Evolutionary conservation across 306 rosid genomes (phyloP).

Genomic region (Sicyos baderoa): DNA sequence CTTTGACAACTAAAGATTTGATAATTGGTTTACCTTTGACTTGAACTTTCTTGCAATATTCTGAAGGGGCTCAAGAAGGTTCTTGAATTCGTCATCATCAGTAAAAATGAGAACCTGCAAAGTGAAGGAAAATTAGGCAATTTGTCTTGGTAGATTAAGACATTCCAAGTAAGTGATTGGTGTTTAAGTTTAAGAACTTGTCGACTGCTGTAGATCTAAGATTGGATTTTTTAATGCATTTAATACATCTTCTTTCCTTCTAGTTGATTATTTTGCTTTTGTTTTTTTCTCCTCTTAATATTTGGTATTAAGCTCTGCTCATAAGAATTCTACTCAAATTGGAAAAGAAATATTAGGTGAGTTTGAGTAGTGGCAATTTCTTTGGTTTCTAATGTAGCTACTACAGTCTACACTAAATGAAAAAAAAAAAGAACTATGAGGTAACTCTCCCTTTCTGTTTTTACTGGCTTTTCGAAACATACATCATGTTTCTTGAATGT

Average conservation of each 20-base stretch:
- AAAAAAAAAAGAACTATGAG: not conserved
- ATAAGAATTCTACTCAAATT: not conserved
- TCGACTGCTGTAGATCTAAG: not conserved
- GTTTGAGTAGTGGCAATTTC: not conserved
- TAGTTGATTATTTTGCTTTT: not conserved
- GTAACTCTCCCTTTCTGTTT: not conserved
- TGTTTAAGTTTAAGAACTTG: not conserved
- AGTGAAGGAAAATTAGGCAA: conserved; percentile 1
- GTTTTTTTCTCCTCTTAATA: too few species aligned
- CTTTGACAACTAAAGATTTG: conserved; percentile 12
- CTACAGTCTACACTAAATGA: not conserved
- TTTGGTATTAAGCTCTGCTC: not conserved
- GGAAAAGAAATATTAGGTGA: not conserved
- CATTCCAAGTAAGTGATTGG: not conserved
- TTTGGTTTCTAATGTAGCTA: not conserved
- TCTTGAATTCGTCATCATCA: conserved; percentile 38
- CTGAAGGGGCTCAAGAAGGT: conserved; percentile 55
- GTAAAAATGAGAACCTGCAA: conserved; percentile 68
- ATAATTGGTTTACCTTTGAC: conserved; percentile 51
- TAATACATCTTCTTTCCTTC: not conserved
- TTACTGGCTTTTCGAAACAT: not conserved
- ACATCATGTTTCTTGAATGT: not conserved
- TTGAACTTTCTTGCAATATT: conserved; percentile 72
- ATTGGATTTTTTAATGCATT: not conserved
- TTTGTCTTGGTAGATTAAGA: not conserved